Evolutionary conservation across 768 basidiomycete species (phyloP), one percentile per base, ranked within the genome.

Genomic region (Russula dissimulans): DNA sequence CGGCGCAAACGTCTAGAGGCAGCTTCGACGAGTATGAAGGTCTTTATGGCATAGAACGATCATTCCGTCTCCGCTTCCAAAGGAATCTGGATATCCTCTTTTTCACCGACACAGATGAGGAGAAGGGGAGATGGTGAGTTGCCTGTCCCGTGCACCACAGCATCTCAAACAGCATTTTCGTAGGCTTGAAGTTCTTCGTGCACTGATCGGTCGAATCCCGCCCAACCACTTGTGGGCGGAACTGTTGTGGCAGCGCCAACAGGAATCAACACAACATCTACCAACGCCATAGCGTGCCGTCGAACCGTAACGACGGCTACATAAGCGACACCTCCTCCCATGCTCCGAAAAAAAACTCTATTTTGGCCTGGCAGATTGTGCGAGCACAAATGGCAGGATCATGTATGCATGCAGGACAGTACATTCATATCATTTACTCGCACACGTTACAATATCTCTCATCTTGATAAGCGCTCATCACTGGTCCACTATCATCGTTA

Each of bases 221-320:
- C 88, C 90, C 3, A 91, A 95, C 70, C 91, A 91, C 3, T 75
- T 97, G 12, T 97, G 94, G 94, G 94, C 87, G 3, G 94, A 95
- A 74, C 76, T 95, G 42, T 71, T 92, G 43, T 91, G 90, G 89
- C 87, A 92, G 70, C 81, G 85, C 49, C 89, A 91, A 66, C 74
- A 82, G 60, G 80, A 82, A 60, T 62, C 71, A 14, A 56, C 51
- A 14, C 69, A 64, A 47, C 70, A 68, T 32, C 29, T 36, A 38
- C 32, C 59, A 44, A 48, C 15, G n/a, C 38, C 38, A 12, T 62
- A 50, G 46, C 51, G 42, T 9, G 38, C 29, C 22, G 15, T 34
- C 38, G 15, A 45, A 10, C 18, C 39, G 22, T 32, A 32, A 38
- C 50, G 22, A 10, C 31, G 45, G 12, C 39, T 2, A 38, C 51